These are phyloP conservation scores for Paralagenidium karlingii DNA, from an alignment of 352 stramenopile genomes.

Conservation along the genomic window DNA sequence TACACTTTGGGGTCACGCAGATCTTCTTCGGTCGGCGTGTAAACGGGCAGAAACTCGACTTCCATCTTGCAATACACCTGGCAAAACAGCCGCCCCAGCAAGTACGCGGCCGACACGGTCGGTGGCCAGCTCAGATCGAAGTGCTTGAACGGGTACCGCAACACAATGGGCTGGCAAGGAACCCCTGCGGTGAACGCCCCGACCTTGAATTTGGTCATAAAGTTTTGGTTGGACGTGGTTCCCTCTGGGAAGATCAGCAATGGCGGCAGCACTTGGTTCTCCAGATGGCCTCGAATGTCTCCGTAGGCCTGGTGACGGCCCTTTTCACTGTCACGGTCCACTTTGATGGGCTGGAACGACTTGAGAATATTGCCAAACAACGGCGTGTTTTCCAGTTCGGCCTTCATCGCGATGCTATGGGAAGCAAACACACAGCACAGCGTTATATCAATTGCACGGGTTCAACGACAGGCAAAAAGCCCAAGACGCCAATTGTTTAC, in stretches of 20 bases:
- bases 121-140: slow-evolving; percentile 66
- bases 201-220: slow-evolving; percentile 65
- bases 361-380: slow-evolving; percentile 42
- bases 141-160: slow-evolving; percentile 55
- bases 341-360: slow-evolving; percentile 48
- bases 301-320: slow-evolving; percentile 39
- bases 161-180: slow-evolving; percentile 39
- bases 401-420: slow-evolving; percentile 72
- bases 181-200: slow-evolving; percentile 48
- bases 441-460: no score
- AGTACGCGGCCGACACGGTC: slow-evolving; percentile 29
- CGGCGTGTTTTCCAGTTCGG: slow-evolving; percentile 37
- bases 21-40: slow-evolving; percentile 28
- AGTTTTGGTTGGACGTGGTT: slow-evolving; percentile 59
- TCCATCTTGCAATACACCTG: slow-evolving; percentile 58
- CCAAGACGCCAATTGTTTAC: no score
- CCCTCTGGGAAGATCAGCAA: slow-evolving; percentile 62
- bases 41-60: slow-evolving; percentile 39
- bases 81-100: slow-evolving; percentile 46
- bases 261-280: slow-evolving; percentile 21
- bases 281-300: slow-evolving; percentile 48
- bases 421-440: not conserved
- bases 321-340: slow-evolving; percentile 31
- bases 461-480: no score
- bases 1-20: slow-evolving; percentile 29